Evolutionary conservation across 2,329 filamentous ascomycete genomes (phyloP).

Genomic region (Chlorencoelia australis): DNA sequence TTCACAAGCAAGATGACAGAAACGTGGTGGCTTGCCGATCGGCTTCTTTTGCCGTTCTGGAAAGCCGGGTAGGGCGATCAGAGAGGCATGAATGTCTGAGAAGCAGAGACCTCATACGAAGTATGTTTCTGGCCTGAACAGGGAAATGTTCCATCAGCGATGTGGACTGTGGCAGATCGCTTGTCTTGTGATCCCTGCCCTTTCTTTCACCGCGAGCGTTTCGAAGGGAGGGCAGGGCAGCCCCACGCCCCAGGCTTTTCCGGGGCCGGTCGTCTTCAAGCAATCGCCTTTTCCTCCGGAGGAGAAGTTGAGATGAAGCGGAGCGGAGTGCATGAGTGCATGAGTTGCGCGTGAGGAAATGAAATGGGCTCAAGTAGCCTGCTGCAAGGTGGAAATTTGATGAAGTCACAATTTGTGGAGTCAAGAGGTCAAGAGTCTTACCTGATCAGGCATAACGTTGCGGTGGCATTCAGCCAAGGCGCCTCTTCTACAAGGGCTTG

Average conservation of each 20-base stretch:
- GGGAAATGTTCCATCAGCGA: conserved; percentile 1
- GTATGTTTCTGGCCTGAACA: conserved; percentile 8
- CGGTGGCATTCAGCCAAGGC: too few relatives aligned
- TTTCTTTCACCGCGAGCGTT: conserved; percentile 15
- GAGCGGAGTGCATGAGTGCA: background rate
- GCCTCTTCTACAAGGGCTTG: too few relatives aligned
- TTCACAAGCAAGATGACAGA: background rate
- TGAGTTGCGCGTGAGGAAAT: background rate
- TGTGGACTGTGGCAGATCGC: conserved; percentile 1
- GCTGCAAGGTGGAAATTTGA: background rate
- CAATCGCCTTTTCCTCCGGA: background rate
- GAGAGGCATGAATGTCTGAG: conserved; percentile 11
- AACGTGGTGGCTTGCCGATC: conserved; percentile 4
- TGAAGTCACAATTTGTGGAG: too few relatives aligned
- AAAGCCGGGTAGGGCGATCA: conserved; percentile 6
- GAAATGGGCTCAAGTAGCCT: background rate
- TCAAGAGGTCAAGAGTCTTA: too few relatives aligned
- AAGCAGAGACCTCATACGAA: conserved; percentile 2
- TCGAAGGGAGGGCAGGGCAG: conserved; percentile 4
- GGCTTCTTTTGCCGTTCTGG: conserved; percentile 12
- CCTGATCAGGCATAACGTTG: too few relatives aligned
- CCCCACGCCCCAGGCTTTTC: too few relatives aligned
- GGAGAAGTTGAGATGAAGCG: background rate
- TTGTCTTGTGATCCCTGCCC: conserved; percentile 12
- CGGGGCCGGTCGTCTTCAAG: background rate